Evolutionary conservation across 768 basidiomycete species (phyloP), one percentile per base, ranked within the genome.

Genomic region (Macrocybe gigantea): DNA sequence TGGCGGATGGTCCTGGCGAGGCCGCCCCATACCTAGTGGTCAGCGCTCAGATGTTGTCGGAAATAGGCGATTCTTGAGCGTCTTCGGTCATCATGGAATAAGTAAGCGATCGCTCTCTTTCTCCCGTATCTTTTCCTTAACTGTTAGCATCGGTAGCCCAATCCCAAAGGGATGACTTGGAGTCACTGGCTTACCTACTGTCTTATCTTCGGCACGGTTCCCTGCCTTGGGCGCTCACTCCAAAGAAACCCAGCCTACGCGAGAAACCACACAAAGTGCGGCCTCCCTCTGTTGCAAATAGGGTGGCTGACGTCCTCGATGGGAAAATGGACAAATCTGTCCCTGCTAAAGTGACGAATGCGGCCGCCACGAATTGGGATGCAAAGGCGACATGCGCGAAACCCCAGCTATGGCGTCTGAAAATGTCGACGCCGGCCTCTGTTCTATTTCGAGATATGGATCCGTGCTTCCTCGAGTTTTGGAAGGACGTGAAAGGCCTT

Each of bases 121-220:
- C 32, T 13, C 34, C 37, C n/a, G 22, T 39, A 15, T 13, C 33
- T 31, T 2, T n/a, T 14, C 12, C 5, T n/a, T 33, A 6, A 9
- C 45, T 38, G 30, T 22, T n/a, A 30, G 11, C 11, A 12, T 37
- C 14, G 33, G 5, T 22, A 66, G 66, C 57, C 15, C 65, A 64
- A 44, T 65, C 64, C n/a, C 64, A 63, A 37, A 55, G 65, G 32
- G 67, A 69, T 51, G 65, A 69, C 44, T 53, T 71, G 12, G 68
- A 71, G 46, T 64, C 64, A 6, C 54, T 70, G 13, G 67, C 61
- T 2, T 68, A 65, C 47, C 57, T 68, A 10, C 57, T 69, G 6
- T 63, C 67, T 5, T 67, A 59, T 47, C 55, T 69, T 36, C 52
- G 53, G 33, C 62, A 64, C 38, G 64, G 59, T 3, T 41, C 45